Evolutionary conservation across 2,329 filamentous ascomycete genomes (phyloP).

Genomic region (Aspergillus eucalypticola): DNA sequence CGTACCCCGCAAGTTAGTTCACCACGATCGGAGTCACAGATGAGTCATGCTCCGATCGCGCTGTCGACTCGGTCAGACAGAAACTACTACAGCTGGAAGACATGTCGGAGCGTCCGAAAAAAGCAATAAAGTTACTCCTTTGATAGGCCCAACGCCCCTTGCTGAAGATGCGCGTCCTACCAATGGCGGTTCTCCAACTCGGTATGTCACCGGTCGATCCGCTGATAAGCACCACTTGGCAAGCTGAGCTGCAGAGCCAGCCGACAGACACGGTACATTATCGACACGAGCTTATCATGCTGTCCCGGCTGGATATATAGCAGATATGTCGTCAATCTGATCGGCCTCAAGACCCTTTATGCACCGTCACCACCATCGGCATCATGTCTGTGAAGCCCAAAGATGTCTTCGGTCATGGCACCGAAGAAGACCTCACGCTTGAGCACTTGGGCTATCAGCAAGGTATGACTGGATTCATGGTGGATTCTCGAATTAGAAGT

Average conservation of each 20-base stretch:
- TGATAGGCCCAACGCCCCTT: neutral
- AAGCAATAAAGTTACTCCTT: neutral
- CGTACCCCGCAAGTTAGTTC: neutral
- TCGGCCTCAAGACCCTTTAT: neutral
- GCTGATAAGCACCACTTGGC: slow-evolving; percentile 1
- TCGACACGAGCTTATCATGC: neutral
- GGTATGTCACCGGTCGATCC: neutral
- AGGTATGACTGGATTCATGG: slow-evolving; percentile 11
- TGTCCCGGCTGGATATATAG: neutral
- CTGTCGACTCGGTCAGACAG: neutral
- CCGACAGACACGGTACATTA: neutral
- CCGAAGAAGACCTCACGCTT: slow-evolving; percentile 30
- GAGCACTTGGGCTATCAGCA: slow-evolving; percentile 36
- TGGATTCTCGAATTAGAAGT: neutral
- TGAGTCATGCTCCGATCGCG: neutral
- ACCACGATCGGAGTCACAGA: neutral
- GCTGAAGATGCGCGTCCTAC: neutral
- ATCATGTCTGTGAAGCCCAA: slow-evolving; percentile 6
- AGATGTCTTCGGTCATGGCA: slow-evolving; percentile 12
- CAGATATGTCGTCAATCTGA: neutral
- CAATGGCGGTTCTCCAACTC: neutral
- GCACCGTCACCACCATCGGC: too few species aligned
- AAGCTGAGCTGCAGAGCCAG: neutral
- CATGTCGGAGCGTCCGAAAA: neutral
- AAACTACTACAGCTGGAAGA: neutral